Conservation (phyloP, 306 rosid species). For the Cicer bijugum region DNA sequence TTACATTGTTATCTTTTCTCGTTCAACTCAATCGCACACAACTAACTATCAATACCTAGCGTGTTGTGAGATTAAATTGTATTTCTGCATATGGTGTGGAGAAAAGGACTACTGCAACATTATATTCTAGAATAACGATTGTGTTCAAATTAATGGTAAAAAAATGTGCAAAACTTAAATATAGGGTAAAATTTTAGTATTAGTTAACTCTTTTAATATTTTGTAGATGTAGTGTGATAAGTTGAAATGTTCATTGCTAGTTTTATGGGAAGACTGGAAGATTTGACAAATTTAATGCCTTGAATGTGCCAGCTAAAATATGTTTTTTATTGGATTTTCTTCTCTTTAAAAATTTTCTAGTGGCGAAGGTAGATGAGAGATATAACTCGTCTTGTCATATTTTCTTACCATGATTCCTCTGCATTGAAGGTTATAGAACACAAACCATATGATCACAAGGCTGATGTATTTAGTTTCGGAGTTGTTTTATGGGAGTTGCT, state of each 20-base stretch:
- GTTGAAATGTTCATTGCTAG: neutral
- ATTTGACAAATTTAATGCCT: conserved; percentile 21
- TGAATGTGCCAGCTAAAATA: conserved; percentile 17
- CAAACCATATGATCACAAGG: conserved; percentile 98
- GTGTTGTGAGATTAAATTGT: conserved; percentile 1
- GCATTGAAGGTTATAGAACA: conserved; percentile 95
- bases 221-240: conserved; percentile 19
- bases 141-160: conserved; percentile 1
- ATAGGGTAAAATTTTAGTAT: neutral
- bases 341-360: conserved; percentile 23
- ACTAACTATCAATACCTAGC: conserved; percentile 12
- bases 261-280: conserved; percentile 17
- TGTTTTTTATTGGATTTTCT: conserved; percentile 5
- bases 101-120: conserved; percentile 28
- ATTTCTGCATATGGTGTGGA: conserved; percentile 14
- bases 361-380: conserved; percentile 37
- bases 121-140: conserved; percentile 22
- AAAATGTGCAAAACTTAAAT: conserved; percentile 1
- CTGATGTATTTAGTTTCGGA: conserved; percentile 96
- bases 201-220: conserved; percentile 18
- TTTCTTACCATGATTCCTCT: conserved; percentile 65
- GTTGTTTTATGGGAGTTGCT: conserved; percentile 91
- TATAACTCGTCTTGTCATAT: conserved; percentile 47
- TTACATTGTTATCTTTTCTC: conserved; percentile 13
- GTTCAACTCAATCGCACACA: neutral